Percentiles rank a stretch among this genome's conserved stretches.
Evolutionary conservation across 441 rosid genomes (phyloP).

Genomic region (Erodium texanum): DNA sequence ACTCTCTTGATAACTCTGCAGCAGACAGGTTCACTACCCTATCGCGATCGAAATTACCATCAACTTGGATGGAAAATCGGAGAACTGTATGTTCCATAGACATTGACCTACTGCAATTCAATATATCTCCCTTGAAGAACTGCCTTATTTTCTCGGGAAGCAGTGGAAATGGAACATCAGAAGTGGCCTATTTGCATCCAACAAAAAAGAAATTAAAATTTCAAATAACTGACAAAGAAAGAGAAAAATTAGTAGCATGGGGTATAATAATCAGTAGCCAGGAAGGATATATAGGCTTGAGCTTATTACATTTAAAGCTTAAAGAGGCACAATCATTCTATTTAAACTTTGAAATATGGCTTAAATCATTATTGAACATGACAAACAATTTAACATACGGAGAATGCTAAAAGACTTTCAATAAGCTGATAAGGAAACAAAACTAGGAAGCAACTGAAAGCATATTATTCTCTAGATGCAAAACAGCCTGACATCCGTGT

Average conservation of each 20-base stretch:
- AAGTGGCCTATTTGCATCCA: constrained; percentile 65
- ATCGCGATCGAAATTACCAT: constrained; percentile 42
- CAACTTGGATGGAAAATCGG: constrained; percentile 51
- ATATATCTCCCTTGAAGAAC: constrained; percentile 51
- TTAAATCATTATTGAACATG: neutral
- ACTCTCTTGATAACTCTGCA: constrained; percentile 52
- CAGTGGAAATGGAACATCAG: constrained; percentile 48
- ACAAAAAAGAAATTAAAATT: constrained; percentile 8
- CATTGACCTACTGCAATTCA: constrained; percentile 33
- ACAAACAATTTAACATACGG: neutral
- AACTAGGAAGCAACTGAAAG: neutral
- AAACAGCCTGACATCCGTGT: neutral
- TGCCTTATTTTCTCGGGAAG: constrained; percentile 59
- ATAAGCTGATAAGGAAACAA: neutral
- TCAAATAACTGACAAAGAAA: neutral
- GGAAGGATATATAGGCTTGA: neutral
- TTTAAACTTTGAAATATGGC: neutral
- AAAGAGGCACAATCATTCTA: neutral
- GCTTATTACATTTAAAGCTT: neutral
- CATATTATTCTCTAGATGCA: neutral
- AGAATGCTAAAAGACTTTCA: constrained; percentile 1
- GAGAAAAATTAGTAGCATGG: neutral
- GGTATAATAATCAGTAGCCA: neutral
- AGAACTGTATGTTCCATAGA: constrained; percentile 45
- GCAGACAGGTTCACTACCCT: constrained; percentile 52